These are phyloP conservation scores for Haplosporangium gracile DNA, from an alignment of 192 early-diverging fungal species.

Conservation along the genomic window DNA sequence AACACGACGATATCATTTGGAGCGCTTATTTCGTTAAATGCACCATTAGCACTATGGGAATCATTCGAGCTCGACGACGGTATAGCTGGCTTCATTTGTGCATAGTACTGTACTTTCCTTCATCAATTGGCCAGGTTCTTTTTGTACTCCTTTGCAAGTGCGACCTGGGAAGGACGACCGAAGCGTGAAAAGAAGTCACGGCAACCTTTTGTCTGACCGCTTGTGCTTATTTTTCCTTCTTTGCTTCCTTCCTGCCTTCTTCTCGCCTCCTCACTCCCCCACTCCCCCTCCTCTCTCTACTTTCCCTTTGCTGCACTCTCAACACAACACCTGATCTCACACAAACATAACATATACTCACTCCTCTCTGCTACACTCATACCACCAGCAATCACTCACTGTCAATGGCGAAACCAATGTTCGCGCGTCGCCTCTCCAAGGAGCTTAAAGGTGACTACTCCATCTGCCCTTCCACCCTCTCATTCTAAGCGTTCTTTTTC, in stretches of 20 bases:
- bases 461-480: neutral
- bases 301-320: neutral
- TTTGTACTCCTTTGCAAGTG: no score
- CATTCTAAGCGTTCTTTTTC: constrained; percentile 1
- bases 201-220: neutral
- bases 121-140: no score
- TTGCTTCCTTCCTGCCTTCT: constrained; percentile 2
- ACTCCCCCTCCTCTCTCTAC: neutral
- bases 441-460: constrained; percentile 59
- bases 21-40: no score
- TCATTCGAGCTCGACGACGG: no score
- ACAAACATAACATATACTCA: neutral
- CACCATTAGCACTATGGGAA: no score
- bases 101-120: no score
- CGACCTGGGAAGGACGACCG: no score
- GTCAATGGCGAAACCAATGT: constrained; percentile 55
- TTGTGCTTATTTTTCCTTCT: neutral
- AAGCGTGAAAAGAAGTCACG: neutral
- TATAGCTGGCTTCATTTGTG: no score
- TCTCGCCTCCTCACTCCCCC: neutral
- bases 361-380: neutral
- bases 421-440: constrained; percentile 64
- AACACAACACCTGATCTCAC: neutral
- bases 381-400: neutral
- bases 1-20: no score